These are phyloP conservation scores for Ganoderma leucocontextum DNA, from an alignment of 1,284 basidiomycete species.

Conservation along the genomic window DNA sequence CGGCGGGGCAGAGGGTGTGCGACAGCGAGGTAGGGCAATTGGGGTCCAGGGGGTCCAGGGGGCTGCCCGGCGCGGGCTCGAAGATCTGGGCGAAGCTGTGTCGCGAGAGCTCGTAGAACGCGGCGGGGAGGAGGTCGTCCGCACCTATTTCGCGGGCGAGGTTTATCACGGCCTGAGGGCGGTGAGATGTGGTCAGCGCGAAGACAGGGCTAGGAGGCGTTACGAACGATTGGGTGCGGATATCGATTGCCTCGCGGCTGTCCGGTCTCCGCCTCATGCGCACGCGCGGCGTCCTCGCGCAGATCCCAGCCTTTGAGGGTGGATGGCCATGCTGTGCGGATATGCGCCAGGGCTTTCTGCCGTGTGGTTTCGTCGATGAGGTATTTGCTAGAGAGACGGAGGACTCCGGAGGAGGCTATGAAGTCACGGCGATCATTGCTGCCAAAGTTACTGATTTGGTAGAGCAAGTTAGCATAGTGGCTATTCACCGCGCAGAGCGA, in stretches of 20 bases:
- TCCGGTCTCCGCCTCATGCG: constrained; percentile 44
- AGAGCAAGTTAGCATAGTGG: background rate
- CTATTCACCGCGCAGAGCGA: background rate
- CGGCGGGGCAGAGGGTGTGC: constrained; percentile 42
- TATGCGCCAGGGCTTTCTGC: constrained; percentile 59
- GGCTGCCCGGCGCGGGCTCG: constrained; percentile 61
- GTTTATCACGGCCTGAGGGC: constrained; percentile 66
- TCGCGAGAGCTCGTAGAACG: constrained; percentile 76
- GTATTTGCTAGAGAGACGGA: constrained; percentile 76
- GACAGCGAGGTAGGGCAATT: constrained; percentile 35
- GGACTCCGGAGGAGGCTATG: constrained; percentile 60
- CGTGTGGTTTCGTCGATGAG: constrained; percentile 65
- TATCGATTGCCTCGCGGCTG: constrained; percentile 34
- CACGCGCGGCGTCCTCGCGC: constrained; percentile 61
- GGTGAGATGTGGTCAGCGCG: background rate
- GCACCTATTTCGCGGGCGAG: constrained; percentile 70
- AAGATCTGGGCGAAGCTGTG: constrained; percentile 72
- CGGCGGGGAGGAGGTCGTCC: constrained; percentile 63
- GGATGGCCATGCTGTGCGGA: constrained; percentile 68
- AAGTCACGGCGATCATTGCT: constrained; percentile 61
- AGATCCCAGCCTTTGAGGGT: constrained; percentile 70
- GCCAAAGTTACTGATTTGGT: constrained; percentile 47
- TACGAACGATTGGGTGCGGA: constrained; percentile 41
- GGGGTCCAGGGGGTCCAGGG: constrained; percentile 46
- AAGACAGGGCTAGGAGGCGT: background rate